Base-by-base conservation (phyloP, 2,329 filamentous ascomycete species). In the Ophiostoma tasmaniense region DNA sequence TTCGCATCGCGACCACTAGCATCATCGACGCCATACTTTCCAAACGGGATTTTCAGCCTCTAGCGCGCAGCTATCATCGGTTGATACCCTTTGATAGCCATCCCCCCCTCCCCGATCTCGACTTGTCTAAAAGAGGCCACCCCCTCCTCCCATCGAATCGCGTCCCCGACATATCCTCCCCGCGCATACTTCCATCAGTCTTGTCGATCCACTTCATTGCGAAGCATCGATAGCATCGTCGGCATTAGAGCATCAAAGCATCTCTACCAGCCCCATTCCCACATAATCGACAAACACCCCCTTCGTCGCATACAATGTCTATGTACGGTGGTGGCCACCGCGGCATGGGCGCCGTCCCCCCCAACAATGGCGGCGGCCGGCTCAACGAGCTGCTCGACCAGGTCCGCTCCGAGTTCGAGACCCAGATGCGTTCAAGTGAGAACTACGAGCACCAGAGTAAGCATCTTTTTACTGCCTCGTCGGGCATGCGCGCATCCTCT, bases 401-500 rank as follows among this genome's bases (percentile, higher is more conserved):
- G 78, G 87, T 99, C 75, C 89, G 94, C 76, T 85, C 87, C 76
- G 95, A 99, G 80, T 98, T 97, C 74, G 94, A 98, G 73, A 89
- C 85, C 71, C 91, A 96, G 79, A 85, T 89, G 74, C 88, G 91
- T 73, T 88, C 91, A 74, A 90, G 88, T 73, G 92, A 92, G 77
- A 91, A 92, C 75, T 96, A 93, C 78, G 94, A 99, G 78, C 91
- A 94, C 78, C 93, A 96, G 78, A 90, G 94, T 97, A 88, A 84
- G 93, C 42, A 1, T 2, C 17, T n/a, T 17, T 20, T 20, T 11
- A 0, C 30, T 1, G 14, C n/a, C 22, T 22, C 17, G 42, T n/a
- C 42, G 17, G 42, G 17, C 42, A n/a, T 45, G 42, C 42, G 42
- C 42, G 42, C 42, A 45, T n/a, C 17, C 7, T 8, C 17, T 6